These are phyloP conservation scores for Triglochin maritima DNA, from an alignment of 106 monocot species.

Conservation along the genomic window DNA sequence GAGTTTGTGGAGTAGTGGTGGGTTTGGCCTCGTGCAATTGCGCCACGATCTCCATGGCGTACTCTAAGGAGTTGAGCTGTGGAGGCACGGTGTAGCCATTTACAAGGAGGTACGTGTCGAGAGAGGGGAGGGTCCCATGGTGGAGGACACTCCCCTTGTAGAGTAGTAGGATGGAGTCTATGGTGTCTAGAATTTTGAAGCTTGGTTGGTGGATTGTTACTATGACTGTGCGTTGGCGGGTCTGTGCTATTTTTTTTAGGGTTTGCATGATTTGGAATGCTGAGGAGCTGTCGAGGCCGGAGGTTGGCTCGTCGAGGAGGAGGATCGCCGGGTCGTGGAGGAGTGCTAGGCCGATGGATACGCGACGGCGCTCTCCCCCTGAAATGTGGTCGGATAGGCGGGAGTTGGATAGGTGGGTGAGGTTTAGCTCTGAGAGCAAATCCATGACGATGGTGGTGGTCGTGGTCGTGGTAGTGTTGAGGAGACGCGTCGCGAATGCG, in stretches of 20 bases:
- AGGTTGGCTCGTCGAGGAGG: constrained; percentile 96
- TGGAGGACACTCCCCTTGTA: constrained; percentile 63
- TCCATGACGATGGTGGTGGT: constrained; percentile 15
- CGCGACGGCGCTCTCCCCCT: constrained; percentile 82
- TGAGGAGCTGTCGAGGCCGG: constrained; percentile 79
- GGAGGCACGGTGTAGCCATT: constrained; percentile 48
- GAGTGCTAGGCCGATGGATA: constrained; percentile 75
- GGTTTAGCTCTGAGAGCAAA: constrained; percentile 59
- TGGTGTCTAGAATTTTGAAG: constrained; percentile 49
- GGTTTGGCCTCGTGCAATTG: constrained; percentile 27
- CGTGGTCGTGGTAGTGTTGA: constrained; percentile 24
- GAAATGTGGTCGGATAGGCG: constrained; percentile 50
- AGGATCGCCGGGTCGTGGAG: constrained; percentile 64
- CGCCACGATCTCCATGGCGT: constrained; percentile 65
- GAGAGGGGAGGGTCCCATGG: constrained; percentile 55
- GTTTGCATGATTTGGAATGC: constrained; percentile 51
- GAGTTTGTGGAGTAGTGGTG: constrained; percentile 5
- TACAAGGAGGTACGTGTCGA: constrained; percentile 40
- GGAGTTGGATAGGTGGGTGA: constrained; percentile 52
- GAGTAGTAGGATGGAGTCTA: constrained; percentile 73
- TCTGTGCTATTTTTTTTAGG: constrained; percentile 36
- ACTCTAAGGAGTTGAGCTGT: constrained; percentile 77
- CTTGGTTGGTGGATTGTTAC: constrained; percentile 92
- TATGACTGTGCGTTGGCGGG: constrained; percentile 42
- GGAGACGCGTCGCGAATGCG: constrained; percentile 58